Percentiles rank a stretch among this genome's conserved stretches.
Conservation (phyloP, 176 grass and related monocot genomes). For the Elaeis guineensis region DNA sequence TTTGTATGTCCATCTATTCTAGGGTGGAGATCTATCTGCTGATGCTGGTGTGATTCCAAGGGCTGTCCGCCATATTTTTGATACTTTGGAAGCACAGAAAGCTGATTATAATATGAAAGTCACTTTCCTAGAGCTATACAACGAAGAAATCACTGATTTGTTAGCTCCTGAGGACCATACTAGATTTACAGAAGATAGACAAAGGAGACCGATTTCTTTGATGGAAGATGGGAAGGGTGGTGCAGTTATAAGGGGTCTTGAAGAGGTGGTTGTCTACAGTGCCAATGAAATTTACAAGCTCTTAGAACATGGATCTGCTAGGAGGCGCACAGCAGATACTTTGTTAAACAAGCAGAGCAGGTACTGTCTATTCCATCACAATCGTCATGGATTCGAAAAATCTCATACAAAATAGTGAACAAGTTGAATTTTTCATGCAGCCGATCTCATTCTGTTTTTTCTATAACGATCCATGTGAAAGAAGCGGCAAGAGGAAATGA, state of each 20-base stretch:
- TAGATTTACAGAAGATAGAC: constrained; percentile 54
- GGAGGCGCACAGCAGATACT: constrained; percentile 71
- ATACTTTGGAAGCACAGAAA: constrained; percentile 47
- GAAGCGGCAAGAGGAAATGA: constrained; percentile 45
- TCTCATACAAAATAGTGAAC: too few species aligned
- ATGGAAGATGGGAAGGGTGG: constrained; percentile 90
- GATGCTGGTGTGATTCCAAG: constrained; percentile 86
- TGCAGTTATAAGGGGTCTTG: constrained; percentile 67
- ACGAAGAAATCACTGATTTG: constrained; percentile 79
- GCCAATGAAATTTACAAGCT: constrained; percentile 59
- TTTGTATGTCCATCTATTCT: constrained; percentile 3
- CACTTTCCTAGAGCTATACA: constrained; percentile 84
- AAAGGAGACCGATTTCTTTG: constrained; percentile 52
- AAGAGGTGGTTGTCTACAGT: constrained; percentile 71
- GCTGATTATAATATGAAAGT: constrained; percentile 74
- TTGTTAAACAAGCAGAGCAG: constrained; percentile 87
- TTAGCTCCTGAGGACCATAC: constrained; percentile 58
- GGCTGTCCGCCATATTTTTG: constrained; percentile 70
- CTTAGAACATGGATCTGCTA: constrained; percentile 60
- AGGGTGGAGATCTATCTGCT: constrained; percentile 41
- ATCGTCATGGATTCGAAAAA: not conserved
- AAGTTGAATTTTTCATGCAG: constrained; percentile 36
- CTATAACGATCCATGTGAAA: constrained; percentile 84
- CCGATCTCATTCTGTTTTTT: constrained; percentile 81
- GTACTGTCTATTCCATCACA: constrained; percentile 26